These are phyloP conservation scores for Clonostachys rosea DNA, from an alignment of 2,329 filamentous ascomycete species.

Conservation along the genomic window DNA sequence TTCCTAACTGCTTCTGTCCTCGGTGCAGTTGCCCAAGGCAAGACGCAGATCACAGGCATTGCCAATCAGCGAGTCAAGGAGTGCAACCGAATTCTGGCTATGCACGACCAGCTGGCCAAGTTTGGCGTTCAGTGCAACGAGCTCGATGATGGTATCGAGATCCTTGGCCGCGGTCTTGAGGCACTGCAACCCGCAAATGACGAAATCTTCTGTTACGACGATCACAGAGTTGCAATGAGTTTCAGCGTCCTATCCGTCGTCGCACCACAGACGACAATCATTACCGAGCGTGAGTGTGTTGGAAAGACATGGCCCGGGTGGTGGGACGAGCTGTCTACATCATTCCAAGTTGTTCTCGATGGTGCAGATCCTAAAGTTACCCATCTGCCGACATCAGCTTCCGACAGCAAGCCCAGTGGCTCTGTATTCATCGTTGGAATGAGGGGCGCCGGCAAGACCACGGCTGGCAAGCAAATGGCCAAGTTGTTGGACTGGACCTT, in stretches of 20 bases:
- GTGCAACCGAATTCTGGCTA: slow-evolving; percentile 92
- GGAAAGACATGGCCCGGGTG: slow-evolving; percentile 99
- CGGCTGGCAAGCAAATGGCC: slow-evolving; percentile 81
- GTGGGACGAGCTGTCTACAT: slow-evolving; percentile 85
- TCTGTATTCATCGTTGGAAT: slow-evolving; percentile 96
- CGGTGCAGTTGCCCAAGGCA: slow-evolving; percentile 79
- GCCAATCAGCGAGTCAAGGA: slow-evolving; percentile 98
- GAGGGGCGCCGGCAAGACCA: slow-evolving; percentile 96
- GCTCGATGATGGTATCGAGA: slow-evolving; percentile 89
- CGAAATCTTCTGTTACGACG: slow-evolving; percentile 89
- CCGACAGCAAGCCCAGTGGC: slow-evolving; percentile 18
- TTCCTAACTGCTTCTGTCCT: slow-evolving; percentile 94
- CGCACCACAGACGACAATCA: slow-evolving; percentile 65
- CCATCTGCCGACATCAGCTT: slow-evolving; percentile 19
- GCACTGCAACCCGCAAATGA: slow-evolving; percentile 50
- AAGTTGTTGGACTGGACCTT: slow-evolving; percentile 71
- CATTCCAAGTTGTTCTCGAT: slow-evolving; percentile 72
- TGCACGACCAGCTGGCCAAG: slow-evolving; percentile 91
- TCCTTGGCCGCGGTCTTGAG: slow-evolving; percentile 46
- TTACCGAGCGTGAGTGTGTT: slow-evolving; percentile 87
- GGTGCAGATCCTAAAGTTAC: slow-evolving; percentile 57
- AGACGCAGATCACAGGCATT: slow-evolving; percentile 86
- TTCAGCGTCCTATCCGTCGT: slow-evolving; percentile 83
- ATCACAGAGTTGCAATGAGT: slow-evolving; percentile 97
- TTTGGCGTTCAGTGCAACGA: slow-evolving; percentile 85